Evolutionary conservation across 2,329 filamentous ascomycete species (phyloP).

Genomic region (Colletotrichum endophyticum): DNA sequence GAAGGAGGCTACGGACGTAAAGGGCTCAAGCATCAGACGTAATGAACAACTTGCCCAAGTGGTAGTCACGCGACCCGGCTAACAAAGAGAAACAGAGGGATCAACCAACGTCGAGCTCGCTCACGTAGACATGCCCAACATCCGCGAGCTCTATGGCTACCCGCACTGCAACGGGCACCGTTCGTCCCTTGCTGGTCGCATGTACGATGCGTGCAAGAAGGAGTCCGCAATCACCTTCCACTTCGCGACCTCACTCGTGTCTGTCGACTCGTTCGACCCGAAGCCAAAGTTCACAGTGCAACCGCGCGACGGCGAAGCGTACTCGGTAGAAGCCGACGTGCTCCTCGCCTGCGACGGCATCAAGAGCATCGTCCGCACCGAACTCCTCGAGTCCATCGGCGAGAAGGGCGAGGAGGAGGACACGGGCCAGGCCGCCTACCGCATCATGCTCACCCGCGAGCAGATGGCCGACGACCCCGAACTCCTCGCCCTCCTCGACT

Average conservation of each 20-base stretch:
- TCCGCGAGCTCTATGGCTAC: conserved; percentile 72
- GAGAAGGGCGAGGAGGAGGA: conserved; percentile 64
- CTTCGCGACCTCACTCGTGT: conserved; percentile 62
- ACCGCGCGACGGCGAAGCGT: conserved; percentile 59
- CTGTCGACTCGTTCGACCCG: conserved; percentile 63
- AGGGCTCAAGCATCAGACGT: conserved; percentile 75
- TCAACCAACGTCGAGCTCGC: conserved; percentile 71
- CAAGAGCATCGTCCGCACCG: conserved; percentile 54
- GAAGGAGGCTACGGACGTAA: conserved; percentile 72
- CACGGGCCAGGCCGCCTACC: conserved; percentile 78
- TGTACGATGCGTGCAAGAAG: conserved; percentile 73
- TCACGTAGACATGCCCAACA: conserved; percentile 72
- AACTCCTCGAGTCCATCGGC: conserved; percentile 59
- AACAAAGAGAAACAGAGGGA: conserved; percentile 54
- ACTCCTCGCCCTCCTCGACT: conserved; percentile 69
- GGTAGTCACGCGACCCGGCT: not conserved
- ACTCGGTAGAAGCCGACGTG: conserved; percentile 58
- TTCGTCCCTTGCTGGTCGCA: conserved; percentile 69
- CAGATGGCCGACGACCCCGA: conserved; percentile 72
- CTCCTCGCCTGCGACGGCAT: conserved; percentile 61
- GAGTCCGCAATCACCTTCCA: conserved; percentile 71
- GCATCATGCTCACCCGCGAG: conserved; percentile 75
- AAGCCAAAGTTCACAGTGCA: conserved; percentile 64
- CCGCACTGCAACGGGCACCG: conserved; percentile 84
- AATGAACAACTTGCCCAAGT: conserved; percentile 11